A percentile compares a stretch with the other conserved stretches of the same genome.
Conservation (phyloP, 495 filamentous ascomycete genomes). For the Lasiosphaeria hispida region DNA sequence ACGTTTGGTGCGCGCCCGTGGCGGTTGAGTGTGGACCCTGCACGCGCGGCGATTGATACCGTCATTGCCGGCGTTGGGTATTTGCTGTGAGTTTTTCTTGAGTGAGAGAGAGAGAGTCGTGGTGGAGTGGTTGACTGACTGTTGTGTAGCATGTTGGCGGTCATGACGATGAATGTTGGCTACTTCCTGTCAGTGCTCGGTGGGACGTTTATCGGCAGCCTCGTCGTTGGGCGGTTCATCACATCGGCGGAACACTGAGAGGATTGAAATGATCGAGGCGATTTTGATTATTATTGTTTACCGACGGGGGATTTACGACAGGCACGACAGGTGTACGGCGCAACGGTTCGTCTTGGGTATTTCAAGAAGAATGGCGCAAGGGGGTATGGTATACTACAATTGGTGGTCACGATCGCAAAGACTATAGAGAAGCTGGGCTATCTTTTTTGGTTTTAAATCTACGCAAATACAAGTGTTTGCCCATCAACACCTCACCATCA, state of each 20-base stretch:
- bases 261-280: no score
- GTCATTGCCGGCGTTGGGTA: constrained; percentile 76
- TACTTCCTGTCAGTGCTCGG: constrained; percentile 86
- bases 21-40: constrained; percentile 74
- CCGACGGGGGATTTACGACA: neutral
- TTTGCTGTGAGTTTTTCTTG: constrained; percentile 69
- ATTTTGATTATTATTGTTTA: neutral
- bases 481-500: no score
- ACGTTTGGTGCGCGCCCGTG: constrained; percentile 58
- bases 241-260: constrained; percentile 35
- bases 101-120: constrained; percentile 2
- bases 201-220: constrained; percentile 80
- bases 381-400: neutral
- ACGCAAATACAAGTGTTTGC: no score
- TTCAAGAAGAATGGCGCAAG: neutral
- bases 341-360: no score
- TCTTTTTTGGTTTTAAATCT: neutral
- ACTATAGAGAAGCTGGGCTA: neutral
- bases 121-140: constrained; percentile 11
- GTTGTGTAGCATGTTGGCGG: constrained; percentile 80
- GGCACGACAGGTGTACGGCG: neutral
- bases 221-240: constrained; percentile 70
- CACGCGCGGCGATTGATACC: constrained; percentile 66
- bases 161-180: constrained; percentile 97
- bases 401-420: neutral